These are phyloP conservation scores for Darksidea phi DNA, from an alignment of 495 filamentous ascomycete genomes.

Conservation along the genomic window DNA sequence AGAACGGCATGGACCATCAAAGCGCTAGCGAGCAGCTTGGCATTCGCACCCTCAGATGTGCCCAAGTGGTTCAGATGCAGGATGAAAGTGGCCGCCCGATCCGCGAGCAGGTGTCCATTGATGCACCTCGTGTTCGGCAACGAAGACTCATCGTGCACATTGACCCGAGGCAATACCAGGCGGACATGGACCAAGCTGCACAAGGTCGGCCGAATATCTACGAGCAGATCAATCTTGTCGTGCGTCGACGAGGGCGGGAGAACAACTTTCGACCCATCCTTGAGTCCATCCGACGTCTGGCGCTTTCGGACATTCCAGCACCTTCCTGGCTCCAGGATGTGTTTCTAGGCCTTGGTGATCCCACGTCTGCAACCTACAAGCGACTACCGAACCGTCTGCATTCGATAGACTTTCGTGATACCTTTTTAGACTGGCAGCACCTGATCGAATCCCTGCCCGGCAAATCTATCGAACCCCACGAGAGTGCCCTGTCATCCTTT, in stretches of 20 bases:
- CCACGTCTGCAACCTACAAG: conserved; percentile 79
- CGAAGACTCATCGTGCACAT: conserved; percentile 76
- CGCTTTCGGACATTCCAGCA: conserved; percentile 79
- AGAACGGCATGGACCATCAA: conserved; percentile 53
- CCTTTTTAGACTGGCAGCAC: conserved; percentile 94
- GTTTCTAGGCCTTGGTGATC: conserved; percentile 94
- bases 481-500: conserved; percentile 69
- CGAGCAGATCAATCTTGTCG: conserved; percentile 79
- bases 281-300: conserved; percentile 83
- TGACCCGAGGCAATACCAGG: conserved; percentile 74
- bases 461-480: conserved; percentile 74
- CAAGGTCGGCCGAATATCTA: conserved; percentile 75
- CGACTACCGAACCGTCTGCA: conserved; percentile 74
- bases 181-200: conserved; percentile 63
- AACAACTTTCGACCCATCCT: conserved; percentile 97
- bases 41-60: conserved; percentile 71
- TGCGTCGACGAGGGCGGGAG: conserved; percentile 81
- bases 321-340: conserved; percentile 94
- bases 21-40: conserved; percentile 60
- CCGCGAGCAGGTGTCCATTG: conserved; percentile 56
- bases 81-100: conserved; percentile 83
- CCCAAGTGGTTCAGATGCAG: conserved; percentile 81
- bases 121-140: conserved; percentile 57
- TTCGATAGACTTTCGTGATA: conserved; percentile 86
- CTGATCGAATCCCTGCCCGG: conserved; percentile 82